Evolutionary conservation across 1,284 basidiomycete genomes (phyloP).

Genomic region (Rhodofomes roseus): DNA sequence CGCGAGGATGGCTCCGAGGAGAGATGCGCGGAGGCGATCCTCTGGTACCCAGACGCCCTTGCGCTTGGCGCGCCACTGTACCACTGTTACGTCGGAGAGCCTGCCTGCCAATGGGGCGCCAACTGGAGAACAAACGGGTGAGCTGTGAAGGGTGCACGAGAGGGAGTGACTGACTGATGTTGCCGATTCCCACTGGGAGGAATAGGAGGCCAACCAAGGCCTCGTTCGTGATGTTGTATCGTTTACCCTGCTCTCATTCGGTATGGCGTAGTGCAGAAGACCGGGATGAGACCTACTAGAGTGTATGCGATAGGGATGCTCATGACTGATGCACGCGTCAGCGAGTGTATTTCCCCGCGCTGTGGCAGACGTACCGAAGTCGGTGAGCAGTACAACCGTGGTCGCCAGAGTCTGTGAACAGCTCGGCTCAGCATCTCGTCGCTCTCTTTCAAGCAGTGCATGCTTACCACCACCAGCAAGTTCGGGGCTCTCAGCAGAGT

Average conservation of each 20-base stretch:
- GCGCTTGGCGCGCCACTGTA: constrained; percentile 38
- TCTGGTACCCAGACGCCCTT: constrained; percentile 49
- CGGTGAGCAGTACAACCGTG: constrained; percentile 36
- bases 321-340: constrained; percentile 27
- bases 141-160: too few relatives aligned
- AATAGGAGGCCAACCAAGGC: constrained; percentile 55
- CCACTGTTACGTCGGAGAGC: constrained; percentile 48
- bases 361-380: constrained; percentile 34
- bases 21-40: constrained; percentile 47
- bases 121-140: constrained; percentile 25
- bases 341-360: not conserved
- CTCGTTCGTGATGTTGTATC: constrained; percentile 52
- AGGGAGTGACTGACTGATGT: constrained; percentile 41
- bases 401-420: constrained; percentile 37
- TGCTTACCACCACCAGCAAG: constrained; percentile 46
- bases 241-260: constrained; percentile 16
- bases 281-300: constrained; percentile 12
- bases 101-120: constrained; percentile 47
- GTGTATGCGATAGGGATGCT: constrained; percentile 36
- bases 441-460: not conserved
- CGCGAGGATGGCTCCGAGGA: constrained; percentile 38
- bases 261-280: too few relatives aligned
- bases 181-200: constrained; percentile 53
- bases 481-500: constrained; percentile 53
- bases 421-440: not conserved